Percentiles rank a stretch among this genome's conserved stretches.
Evolutionary conservation across 257 asterid species (phyloP).

Genomic region (Gentiana macrophylla): DNA sequence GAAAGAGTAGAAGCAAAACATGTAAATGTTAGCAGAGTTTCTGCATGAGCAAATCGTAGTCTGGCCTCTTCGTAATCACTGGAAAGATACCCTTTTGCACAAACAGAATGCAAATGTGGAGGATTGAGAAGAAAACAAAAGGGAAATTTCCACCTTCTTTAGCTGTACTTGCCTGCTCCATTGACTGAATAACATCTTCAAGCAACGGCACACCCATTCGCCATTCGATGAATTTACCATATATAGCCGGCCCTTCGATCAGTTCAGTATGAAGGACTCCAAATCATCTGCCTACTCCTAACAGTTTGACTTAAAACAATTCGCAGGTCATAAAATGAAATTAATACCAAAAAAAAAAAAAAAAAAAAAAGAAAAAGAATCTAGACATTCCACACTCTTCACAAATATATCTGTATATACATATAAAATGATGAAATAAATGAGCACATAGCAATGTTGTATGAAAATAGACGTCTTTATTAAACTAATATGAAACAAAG

Average conservation of each 20-base stretch:
- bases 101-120: constrained; percentile 12
- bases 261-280: constrained; percentile 75
- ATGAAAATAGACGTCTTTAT: too few relatives aligned
- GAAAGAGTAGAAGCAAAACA: constrained; percentile 93
- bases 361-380: too few relatives aligned
- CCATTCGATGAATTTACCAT: constrained; percentile 80
- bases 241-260: too few relatives aligned
- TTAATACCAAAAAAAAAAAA: too few relatives aligned
- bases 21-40: constrained; percentile 92
- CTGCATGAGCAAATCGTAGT: constrained; percentile 87
- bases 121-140: too few relatives aligned
- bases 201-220: constrained; percentile 94
- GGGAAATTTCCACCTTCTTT: constrained; percentile 66
- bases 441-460: too few relatives aligned
- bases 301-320: constrained; percentile 46
- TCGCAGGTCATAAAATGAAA: constrained; percentile 10
- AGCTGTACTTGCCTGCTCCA: constrained; percentile 80
- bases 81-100: constrained; percentile 29
- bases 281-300: constrained; percentile 97
- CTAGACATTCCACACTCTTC: too few relatives aligned
- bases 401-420: too few relatives aligned
- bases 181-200: constrained; percentile 74
- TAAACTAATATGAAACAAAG: too few relatives aligned
- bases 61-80: constrained; percentile 83
- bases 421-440: too few relatives aligned